These are phyloP conservation scores for Periconia sp. DNA, from an alignment of 2,329 filamentous ascomycete species.

Conservation along the genomic window DNA sequence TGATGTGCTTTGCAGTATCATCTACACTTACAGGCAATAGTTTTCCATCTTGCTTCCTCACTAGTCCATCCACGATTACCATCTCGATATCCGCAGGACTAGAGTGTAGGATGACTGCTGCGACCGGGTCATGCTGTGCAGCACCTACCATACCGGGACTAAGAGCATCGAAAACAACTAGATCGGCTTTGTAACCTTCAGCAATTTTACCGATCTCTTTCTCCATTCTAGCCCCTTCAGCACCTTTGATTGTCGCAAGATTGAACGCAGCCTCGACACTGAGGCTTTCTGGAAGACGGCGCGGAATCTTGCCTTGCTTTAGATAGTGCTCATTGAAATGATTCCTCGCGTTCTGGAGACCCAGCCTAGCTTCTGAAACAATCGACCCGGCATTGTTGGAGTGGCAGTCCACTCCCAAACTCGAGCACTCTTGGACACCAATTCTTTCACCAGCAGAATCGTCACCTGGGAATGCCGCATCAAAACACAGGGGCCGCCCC, in stretches of 20 bases:
- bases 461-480: conserved; percentile 24
- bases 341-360: conserved; percentile 56
- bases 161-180: conserved; percentile 55
- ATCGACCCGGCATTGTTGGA: conserved; percentile 57
- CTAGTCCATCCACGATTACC: conserved; percentile 52
- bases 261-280: conserved; percentile 56
- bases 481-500: conserved; percentile 46
- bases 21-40: conserved; percentile 32
- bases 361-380: conserved; percentile 57
- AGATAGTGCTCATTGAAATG: conserved; percentile 52
- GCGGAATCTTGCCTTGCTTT: conserved; percentile 52
- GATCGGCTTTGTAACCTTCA: conserved; percentile 56
- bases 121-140: conserved; percentile 50
- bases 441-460: conserved; percentile 17
- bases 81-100: conserved; percentile 49
- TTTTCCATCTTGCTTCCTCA: conserved; percentile 47
- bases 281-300: conserved; percentile 53
- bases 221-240: conserved; percentile 51
- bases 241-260: conserved; percentile 56
- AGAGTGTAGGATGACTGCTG: conserved; percentile 52
- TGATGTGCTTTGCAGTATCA: conserved; percentile 17
- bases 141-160: conserved; percentile 51
- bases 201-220: conserved; percentile 52
- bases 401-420: conserved; percentile 63
- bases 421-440: conserved; percentile 47